Evolutionary conservation across 306 rosid genomes (phyloP), one percentile per base, ranked within the genome.

Genomic region (Morella rubra): DNA sequence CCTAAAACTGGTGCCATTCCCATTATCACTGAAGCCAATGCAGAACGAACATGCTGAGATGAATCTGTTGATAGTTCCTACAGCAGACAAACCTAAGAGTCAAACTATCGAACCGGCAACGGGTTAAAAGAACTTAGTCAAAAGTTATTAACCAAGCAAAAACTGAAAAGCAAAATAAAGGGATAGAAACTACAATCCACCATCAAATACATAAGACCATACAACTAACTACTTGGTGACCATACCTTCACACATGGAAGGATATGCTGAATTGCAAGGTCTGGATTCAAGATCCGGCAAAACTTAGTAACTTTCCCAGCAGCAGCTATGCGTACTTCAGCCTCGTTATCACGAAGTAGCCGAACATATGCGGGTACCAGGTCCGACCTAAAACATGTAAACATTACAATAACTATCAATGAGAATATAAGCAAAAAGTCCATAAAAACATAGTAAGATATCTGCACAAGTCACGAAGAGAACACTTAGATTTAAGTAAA

Each of bases 271-370:
- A 95, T 87, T 68, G 98, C 87, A 46, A 90, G 89, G 37, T 95
- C 97, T 13, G 98, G 92, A 86, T 81, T 92, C 73, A 95, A 85
- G 72, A 95, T 95, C 87, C 96, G 87, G 80, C 97, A 90, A 83
- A 95, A 95, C 72, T 92, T 95, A 13, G 98, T 95, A 37, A 95
- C 97, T 89, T 91, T 90, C 53, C 98, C 98, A 75, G 98, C 98
- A 81, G 98, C 96, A 80, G 98, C 97, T 83, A 95, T 95, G 49
- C 98, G 98, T 71, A 95, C 98, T 91, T 95, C 98, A 66, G 98
- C 97, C 79, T 95, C 98, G 56, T 92, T 95, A 85, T 95, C 98
- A 64, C 97, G 97, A 73, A 95, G 97, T 80, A 95, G 76, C 69
- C 98, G 95, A 76, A 94, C 98, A 78, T 95, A 95, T 18, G 98